Percentiles rank a stretch among this genome's conserved stretches.
Conservation (phyloP, 2,329 filamentous ascomycete species). For the Drechslera avenae region DNA sequence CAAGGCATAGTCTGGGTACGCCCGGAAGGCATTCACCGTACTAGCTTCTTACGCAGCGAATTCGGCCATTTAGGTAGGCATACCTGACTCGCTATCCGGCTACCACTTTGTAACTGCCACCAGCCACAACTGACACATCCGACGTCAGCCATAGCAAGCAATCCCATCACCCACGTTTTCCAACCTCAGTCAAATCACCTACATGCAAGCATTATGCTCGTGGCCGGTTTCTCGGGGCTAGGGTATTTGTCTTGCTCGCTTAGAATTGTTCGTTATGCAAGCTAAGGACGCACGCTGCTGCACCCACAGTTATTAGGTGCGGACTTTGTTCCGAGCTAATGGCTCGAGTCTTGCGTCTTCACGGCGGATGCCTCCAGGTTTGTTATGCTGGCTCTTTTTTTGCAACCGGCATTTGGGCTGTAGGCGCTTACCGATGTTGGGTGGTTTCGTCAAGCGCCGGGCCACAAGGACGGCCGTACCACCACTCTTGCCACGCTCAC, state of each 20-base stretch:
- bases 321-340: conserved; percentile 31
- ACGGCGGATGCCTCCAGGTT: conserved; percentile 1
- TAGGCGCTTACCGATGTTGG: conserved; percentile 6
- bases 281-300: conserved; percentile 38
- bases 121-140: too few species aligned
- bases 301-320: conserved; percentile 27
- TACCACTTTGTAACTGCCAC: too few species aligned
- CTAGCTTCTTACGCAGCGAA: too few species aligned
- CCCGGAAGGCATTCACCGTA: background rate
- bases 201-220: conserved; percentile 10
- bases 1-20: background rate
- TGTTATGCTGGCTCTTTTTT: background rate
- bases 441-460: conserved; percentile 21
- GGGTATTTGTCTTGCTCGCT: conserved; percentile 29
- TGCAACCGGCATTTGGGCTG: background rate
- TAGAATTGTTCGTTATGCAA: conserved; percentile 24
- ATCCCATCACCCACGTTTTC: background rate
- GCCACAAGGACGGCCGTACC: conserved; percentile 4
- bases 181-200: background rate
- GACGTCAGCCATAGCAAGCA: background rate
- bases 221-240: conserved; percentile 26
- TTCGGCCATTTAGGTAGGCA: too few species aligned
- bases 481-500: conserved; percentile 5
- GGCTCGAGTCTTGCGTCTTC: conserved; percentile 17
- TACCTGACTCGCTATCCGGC: too few species aligned